phyloP scores from a whole-genome alignment of 140 eudicot species.

The Ambrosia hybrid region DNA sequence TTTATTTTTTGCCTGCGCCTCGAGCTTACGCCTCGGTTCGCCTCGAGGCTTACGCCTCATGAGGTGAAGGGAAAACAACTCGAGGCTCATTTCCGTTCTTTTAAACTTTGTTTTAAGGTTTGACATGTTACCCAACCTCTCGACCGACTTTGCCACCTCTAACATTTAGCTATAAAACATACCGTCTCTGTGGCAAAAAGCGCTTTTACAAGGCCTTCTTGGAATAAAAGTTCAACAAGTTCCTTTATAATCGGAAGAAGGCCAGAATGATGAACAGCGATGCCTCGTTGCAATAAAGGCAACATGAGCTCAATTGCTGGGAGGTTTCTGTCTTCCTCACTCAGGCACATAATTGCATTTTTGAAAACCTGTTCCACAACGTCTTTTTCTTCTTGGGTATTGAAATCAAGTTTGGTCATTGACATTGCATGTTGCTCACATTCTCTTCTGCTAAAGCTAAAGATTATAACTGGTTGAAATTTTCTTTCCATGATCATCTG shows the following conservation, averaged over 20 bases:
- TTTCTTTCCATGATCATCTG: constrained; percentile 99
- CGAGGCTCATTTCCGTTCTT: too few relatives aligned
- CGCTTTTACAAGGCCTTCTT: constrained; percentile 99
- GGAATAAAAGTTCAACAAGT: constrained; percentile 90
- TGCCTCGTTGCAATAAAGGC: constrained; percentile 94
- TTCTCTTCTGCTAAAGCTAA: constrained; percentile 98
- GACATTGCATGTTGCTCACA: constrained; percentile 99
- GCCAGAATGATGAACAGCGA: constrained; percentile 99
- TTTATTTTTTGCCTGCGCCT: too few relatives aligned
- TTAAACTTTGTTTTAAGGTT: too few relatives aligned
- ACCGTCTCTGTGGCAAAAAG: constrained; percentile 99
- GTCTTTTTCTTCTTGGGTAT: constrained; percentile 85
- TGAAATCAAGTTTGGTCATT: constrained; percentile 94
- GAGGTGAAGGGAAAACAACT: too few relatives aligned
- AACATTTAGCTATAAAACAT: neutral
- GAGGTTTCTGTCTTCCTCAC: constrained; percentile 85
- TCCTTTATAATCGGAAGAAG: constrained; percentile 96
- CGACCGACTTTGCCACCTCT: neutral
- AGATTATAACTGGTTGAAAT: constrained; percentile 95
- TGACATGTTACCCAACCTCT: neutral
- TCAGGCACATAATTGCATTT: constrained; percentile 79
- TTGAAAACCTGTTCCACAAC: constrained; percentile 82
- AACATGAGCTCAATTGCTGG: constrained; percentile 97
- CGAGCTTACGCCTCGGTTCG: too few relatives aligned
- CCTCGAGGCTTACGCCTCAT: too few relatives aligned